Conservation (phyloP, 306 rosid species). For the Lablab purpureus region DNA sequence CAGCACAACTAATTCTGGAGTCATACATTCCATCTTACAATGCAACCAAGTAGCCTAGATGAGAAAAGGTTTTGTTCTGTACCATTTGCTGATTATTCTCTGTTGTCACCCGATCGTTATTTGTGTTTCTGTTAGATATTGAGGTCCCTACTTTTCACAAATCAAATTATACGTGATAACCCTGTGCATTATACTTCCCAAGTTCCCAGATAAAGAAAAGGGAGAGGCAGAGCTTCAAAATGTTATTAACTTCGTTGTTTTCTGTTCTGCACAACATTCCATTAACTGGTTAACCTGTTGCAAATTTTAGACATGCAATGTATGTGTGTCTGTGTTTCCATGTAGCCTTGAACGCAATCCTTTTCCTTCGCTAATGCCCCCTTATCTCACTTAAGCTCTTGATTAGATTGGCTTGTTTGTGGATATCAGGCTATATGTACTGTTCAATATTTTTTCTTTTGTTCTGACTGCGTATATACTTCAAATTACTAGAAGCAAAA, state of each 20-base stretch:
- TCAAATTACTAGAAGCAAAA: background rate
- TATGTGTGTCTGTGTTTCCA: background rate
- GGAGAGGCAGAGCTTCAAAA: slow-evolving; percentile 13
- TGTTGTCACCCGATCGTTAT: slow-evolving; percentile 49
- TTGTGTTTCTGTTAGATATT: slow-evolving; percentile 35
- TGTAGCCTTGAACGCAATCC: background rate
- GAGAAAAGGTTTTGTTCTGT: slow-evolving; percentile 53
- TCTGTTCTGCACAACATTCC: slow-evolving; percentile 9
- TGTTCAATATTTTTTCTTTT: background rate
- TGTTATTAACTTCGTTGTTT: slow-evolving; percentile 6
- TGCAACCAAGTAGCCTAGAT: slow-evolving; percentile 44
- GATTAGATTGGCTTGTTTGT: slow-evolving; percentile 26
- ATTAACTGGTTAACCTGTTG: slow-evolving; percentile 4
- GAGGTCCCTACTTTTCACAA: slow-evolving; percentile 27
- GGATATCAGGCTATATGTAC: background rate
- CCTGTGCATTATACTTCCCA: background rate
- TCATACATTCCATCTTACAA: slow-evolving; percentile 79
- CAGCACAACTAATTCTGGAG: slow-evolving; percentile 83
- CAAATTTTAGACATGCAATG: slow-evolving; percentile 14
- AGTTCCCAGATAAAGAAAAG: slow-evolving; percentile 19
- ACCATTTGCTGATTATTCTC: slow-evolving; percentile 40
- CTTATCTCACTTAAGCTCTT: slow-evolving; percentile 9
- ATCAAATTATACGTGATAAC: slow-evolving; percentile 35
- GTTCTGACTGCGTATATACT: background rate
- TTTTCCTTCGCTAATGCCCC: slow-evolving; percentile 19